Evolutionary conservation across 176 grass and related monocot species (phyloP), one percentile per base, ranked within the genome.

Genomic region (Hsuehochloa calcarea): DNA sequence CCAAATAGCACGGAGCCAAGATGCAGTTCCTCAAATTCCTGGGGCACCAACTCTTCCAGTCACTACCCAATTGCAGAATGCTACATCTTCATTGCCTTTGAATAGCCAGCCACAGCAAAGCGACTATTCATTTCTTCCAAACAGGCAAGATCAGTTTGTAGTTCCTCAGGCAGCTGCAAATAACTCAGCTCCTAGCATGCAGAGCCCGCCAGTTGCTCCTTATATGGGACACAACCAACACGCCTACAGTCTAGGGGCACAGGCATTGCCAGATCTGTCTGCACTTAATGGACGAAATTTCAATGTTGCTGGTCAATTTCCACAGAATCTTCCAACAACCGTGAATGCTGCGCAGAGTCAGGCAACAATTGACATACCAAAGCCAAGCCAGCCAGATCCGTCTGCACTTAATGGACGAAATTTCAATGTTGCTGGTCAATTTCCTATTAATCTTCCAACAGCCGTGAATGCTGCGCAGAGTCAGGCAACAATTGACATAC

Each of bases 51-150:
- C 10, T 68, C 79, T 90, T 89, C 65, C 83, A 40, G 54, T 58
- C 52, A 75, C 59, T 44, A 56, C 55, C 47, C 88, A 89, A 26
- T 78, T 74, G 78, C 92, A 89, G 84, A 83, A 89, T 41, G 16
- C 13, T 80, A 51, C 77, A 19, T 77, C 93, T 16, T 56, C 78
- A 44, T 70, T 92, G 27, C 60, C 76, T 74, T 84, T 81, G 12
- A 90, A 60, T 87, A 83, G 39, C 66, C 93, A 90, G 68, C 13
- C 46, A 19, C 88, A 92, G 54, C 83, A 92, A 82, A 80, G 75
- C 41, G 62, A 65, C 52, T 90, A 85, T 67, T 51, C 86, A 45
- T 59, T 89, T 20, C 90, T 84, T 79, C 61, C 80, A 75, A 79
- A 72, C 71, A 70, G 87, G 66, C 90, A 90, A 67, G 82, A 85